A percentile compares a stretch with the other conserved stretches of the same genome.
These are phyloP conservation scores for Coemansia biformis DNA, from an alignment of 192 early-diverging fungal species.

Conservation along the genomic window DNA sequence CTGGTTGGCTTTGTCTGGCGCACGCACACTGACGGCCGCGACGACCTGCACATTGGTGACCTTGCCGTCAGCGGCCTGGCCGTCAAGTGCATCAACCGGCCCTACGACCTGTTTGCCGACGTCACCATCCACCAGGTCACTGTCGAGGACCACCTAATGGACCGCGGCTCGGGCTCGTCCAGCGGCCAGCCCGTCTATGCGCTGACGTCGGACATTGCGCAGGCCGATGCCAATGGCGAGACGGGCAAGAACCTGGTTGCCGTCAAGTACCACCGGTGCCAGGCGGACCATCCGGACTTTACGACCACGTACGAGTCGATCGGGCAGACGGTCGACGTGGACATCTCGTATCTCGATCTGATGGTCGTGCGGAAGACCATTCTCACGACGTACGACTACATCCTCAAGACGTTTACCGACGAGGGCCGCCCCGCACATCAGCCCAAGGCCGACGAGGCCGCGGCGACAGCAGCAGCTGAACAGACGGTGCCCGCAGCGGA, in stretches of 20 bases:
- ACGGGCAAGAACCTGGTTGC: slow-evolving; percentile 59
- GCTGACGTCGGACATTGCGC: slow-evolving; percentile 46
- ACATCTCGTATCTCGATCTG: slow-evolving; percentile 70
- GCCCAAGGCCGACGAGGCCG: slow-evolving; percentile 6
- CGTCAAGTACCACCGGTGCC: slow-evolving; percentile 68
- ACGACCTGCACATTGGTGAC: slow-evolving; percentile 46
- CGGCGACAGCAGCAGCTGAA: neutral
- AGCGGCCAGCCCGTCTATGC: slow-evolving; percentile 32
- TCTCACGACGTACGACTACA: slow-evolving; percentile 77
- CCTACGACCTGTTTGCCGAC: slow-evolving; percentile 59
- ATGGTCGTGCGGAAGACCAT: slow-evolving; percentile 82
- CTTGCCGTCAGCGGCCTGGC: slow-evolving; percentile 62
- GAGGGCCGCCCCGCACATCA: slow-evolving; percentile 10
- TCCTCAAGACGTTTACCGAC: slow-evolving; percentile 67
- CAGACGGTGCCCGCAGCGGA: neutral
- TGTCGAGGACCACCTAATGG: slow-evolving; percentile 61
- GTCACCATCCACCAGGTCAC: slow-evolving; percentile 74
- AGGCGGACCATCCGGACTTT: slow-evolving; percentile 68
- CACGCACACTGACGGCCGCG: slow-evolving; percentile 35
- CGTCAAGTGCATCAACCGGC: slow-evolving; percentile 63
- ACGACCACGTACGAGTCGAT: slow-evolving; percentile 66
- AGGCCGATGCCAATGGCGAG: slow-evolving; percentile 47
- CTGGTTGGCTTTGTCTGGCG: slow-evolving; percentile 50
- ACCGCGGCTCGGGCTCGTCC: neutral
- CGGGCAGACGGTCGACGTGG: slow-evolving; percentile 76